Evolutionary conservation across 1,284 basidiomycete genomes (phyloP), one percentile per base, ranked within the genome.

Genomic region (Sporisorium iseilematis-ciliati): DNA sequence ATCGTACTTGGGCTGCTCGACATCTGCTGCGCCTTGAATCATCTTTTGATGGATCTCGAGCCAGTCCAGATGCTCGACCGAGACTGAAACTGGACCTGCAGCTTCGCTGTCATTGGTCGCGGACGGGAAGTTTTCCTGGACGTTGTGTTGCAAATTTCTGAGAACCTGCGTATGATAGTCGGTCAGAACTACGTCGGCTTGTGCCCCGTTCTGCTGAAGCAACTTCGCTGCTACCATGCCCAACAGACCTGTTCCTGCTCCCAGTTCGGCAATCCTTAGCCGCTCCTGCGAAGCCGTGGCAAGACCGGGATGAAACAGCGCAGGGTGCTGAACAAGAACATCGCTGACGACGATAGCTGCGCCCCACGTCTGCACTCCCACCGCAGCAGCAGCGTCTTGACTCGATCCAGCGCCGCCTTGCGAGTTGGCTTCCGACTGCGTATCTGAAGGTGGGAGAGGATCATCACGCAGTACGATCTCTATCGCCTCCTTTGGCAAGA

Each of bases 331-430:
- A 21, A 71, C 43, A 10, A 77, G 40, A 23, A 71, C 60, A 26
- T 75, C 75, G 50, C 72, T 71, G 16, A 74, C 53, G 7, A 75
- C 55, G 51, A 75, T 65, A 6, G 75, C 53, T 4, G 71, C 67
- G 5, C 66, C 75, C 75, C 75, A 77, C 3, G 75, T 78, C 46
- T 75, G 71, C 2, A 74, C 75, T 10, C 75, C 75, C 0, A 78
- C 71, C 43, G 75, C 75, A 10, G 64, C 75, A n/a, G 75, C 71
- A 12, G 73, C 71, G 26, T 65, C 65, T 41, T 75, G 63, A 25
- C 58, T 68, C 1, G 62, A 58, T 11, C 59, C 69, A 7, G 33
- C 43, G 0, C 41, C 45, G 1, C 38, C 33, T 7, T 43, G 33
- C 12, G 55, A 45, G 25, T 26, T 61, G 33, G 33, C n/a, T 57